Evolutionary conservation across 495 filamentous ascomycete species (phyloP).

Genomic region (Melanomma pulvis-pyrius): DNA sequence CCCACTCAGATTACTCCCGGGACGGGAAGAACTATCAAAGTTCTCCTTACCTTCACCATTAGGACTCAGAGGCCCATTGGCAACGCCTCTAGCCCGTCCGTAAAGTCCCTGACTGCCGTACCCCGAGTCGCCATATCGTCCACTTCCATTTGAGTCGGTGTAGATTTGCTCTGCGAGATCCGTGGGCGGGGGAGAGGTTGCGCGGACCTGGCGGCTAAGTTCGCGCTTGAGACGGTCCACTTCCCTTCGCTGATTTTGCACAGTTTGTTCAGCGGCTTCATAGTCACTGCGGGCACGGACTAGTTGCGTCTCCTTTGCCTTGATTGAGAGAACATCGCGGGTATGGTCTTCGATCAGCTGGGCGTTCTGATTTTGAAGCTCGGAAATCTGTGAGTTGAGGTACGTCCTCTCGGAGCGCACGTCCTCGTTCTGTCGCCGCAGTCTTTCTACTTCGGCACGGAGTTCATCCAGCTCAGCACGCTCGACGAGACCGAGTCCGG

Average conservation of each 20-base stretch:
- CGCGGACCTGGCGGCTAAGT: constrained; percentile 51
- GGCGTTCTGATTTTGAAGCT: constrained; percentile 92
- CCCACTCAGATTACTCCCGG: constrained; percentile 38
- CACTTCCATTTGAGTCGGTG: constrained; percentile 20
- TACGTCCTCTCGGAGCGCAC: constrained; percentile 72
- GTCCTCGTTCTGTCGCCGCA: constrained; percentile 72
- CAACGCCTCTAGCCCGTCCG: constrained; percentile 40
- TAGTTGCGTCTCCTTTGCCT: constrained; percentile 97
- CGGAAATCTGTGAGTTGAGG: constrained; percentile 76
- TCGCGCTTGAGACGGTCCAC: constrained; percentile 92
- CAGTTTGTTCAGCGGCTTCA: constrained; percentile 81
- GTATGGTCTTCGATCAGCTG: constrained; percentile 98
- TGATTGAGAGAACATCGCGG: constrained; percentile 89
- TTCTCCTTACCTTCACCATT: constrained; percentile 48
- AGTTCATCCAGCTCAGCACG: constrained; percentile 88
- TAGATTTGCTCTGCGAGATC: constrained; percentile 44
- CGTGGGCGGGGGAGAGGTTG: constrained; percentile 46
- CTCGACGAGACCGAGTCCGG: constrained; percentile 71
- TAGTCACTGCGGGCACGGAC: constrained; percentile 88
- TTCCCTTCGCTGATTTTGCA: constrained; percentile 81
- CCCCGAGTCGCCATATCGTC: constrained; percentile 34
- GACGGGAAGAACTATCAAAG: constrained; percentile 60
- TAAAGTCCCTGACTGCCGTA: constrained; percentile 51
- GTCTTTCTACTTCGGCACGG: constrained; percentile 75
- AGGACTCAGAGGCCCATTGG: constrained; percentile 29